Evolutionary conservation across 371 early-diverging fungal species (phyloP).

Genomic region (Racocetra persica): DNA sequence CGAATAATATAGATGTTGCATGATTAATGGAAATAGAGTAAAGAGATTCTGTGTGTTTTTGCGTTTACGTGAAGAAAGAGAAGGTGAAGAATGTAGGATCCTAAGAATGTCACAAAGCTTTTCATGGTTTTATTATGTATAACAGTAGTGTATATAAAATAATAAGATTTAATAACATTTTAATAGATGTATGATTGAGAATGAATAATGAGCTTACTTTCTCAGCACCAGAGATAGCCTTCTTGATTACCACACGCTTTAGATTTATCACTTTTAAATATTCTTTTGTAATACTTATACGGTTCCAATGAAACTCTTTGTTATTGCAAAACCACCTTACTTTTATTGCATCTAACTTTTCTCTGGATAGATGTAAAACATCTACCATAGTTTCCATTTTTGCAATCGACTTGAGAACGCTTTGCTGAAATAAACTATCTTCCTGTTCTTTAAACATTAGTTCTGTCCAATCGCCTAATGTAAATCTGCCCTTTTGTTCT

Average conservation of each 20-base stretch:
- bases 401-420: neutral
- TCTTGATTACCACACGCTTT: constrained; percentile 11
- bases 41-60: constrained; percentile 35
- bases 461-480: constrained; percentile 19
- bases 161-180: neutral
- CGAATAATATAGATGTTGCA: constrained; percentile 28
- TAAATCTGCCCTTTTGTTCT: neutral
- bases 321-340: too few relatives aligned
- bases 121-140: neutral
- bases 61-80: constrained; percentile 41
- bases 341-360: neutral
- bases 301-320: neutral
- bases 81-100: neutral
- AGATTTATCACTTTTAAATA: constrained; percentile 23
- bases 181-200: neutral
- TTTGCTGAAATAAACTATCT: neutral
- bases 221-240: constrained; percentile 1
- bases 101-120: constrained; percentile 7
- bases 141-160: neutral
- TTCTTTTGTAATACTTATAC: constrained; percentile 14
- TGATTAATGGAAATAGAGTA: constrained; percentile 18
- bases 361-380: neutral
- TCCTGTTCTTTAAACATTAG: neutral
- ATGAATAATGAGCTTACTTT: constrained; percentile 7
- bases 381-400: neutral